Conservation (phyloP, 768 basidiomycete species). For the Suillus lakei region DNA sequence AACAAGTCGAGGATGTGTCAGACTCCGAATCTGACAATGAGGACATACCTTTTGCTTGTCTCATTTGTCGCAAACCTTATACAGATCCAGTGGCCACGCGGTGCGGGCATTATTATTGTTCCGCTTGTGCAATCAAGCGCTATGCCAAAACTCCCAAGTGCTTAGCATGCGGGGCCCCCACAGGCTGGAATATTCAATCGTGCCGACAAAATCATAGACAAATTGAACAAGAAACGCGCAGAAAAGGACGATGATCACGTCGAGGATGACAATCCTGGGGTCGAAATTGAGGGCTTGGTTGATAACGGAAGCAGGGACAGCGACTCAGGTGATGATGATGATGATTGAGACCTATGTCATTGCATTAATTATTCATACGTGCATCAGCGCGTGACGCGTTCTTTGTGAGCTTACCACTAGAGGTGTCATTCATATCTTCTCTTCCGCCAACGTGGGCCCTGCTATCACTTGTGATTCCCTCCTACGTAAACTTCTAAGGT, state of each 20-base stretch:
- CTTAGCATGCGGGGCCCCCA: conserved; percentile 90
- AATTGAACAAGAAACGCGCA: conserved; percentile 75
- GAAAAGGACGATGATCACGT: conserved; percentile 51
- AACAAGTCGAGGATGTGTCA: conserved; percentile 62
- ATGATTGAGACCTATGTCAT: conserved; percentile 14
- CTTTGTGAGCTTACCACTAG: background rate
- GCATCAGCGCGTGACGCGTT: background rate
- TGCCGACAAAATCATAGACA: conserved; percentile 90
- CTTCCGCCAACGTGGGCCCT: background rate
- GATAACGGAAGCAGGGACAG: conserved; percentile 23
- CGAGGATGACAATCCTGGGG: conserved; percentile 54
- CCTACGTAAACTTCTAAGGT: background rate
- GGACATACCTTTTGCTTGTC: conserved; percentile 97
- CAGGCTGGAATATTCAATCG: conserved; percentile 97
- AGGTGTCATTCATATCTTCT: background rate
- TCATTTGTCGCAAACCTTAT: conserved; percentile 94
- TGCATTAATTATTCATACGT: background rate
- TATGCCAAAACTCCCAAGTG: conserved; percentile 96
- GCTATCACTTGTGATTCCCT: background rate
- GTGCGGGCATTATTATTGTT: conserved; percentile 97
- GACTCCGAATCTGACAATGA: conserved; percentile 78
- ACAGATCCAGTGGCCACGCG: conserved; percentile 95
- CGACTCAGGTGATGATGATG: conserved; percentile 31
- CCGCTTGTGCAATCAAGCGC: conserved; percentile 92
- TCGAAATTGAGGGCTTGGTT: conserved; percentile 67